Evolutionary conservation across 306 rosid species (phyloP).

Genomic region (Corylus heterophylla): DNA sequence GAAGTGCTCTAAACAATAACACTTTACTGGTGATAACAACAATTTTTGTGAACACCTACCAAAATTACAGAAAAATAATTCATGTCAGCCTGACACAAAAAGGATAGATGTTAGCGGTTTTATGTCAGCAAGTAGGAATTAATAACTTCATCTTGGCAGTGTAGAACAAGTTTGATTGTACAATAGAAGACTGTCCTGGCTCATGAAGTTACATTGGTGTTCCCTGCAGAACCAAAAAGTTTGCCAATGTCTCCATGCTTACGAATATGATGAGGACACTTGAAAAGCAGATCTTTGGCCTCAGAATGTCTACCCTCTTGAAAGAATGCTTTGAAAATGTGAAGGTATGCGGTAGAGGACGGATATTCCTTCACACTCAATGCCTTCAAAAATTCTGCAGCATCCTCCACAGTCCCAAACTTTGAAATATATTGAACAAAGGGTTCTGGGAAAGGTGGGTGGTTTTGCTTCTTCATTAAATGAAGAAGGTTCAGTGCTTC

Average conservation of each 20-base stretch:
- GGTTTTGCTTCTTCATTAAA: conserved; percentile 65
- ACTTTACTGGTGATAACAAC: neutral
- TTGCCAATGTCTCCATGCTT: conserved; percentile 45
- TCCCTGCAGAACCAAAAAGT: conserved; percentile 57
- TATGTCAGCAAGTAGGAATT: neutral
- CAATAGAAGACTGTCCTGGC: neutral
- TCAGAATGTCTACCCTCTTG: conserved; percentile 69
- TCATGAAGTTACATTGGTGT: conserved; percentile 32
- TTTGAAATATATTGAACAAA: conserved; percentile 61
- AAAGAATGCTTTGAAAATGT: conserved; percentile 62
- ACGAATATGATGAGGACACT: conserved; percentile 70
- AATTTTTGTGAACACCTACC: neutral
- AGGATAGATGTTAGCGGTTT: neutral
- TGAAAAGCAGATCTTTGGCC: conserved; percentile 70
- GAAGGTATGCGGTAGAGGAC: conserved; percentile 57
- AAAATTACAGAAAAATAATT: neutral
- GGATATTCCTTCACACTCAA: conserved; percentile 54
- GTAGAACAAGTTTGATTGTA: neutral
- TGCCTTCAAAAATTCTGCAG: conserved; percentile 62
- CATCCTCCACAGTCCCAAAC: conserved; percentile 83
- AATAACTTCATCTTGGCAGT: neutral
- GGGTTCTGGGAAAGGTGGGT: conserved; percentile 61
- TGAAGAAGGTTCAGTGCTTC: conserved; percentile 72
- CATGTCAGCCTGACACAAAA: neutral
- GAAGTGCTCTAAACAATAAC: neutral